Conservation (phyloP, 306 rosid genomes). For the Oemleria cerasiformis region DNA sequence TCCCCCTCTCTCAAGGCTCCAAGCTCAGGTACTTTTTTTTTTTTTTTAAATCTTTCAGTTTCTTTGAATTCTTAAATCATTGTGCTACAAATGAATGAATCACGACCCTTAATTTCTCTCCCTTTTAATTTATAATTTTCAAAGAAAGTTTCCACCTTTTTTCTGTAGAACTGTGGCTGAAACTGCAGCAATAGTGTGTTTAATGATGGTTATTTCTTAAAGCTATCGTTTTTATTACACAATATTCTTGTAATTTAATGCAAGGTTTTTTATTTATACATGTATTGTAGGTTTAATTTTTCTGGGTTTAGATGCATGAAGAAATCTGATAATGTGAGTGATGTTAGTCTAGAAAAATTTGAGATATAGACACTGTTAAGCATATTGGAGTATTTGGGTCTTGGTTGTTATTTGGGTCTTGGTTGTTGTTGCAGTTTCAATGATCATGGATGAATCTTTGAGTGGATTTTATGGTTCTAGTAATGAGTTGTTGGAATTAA, state of each 20-base stretch:
- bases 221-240: neutral
- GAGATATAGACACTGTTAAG: neutral
- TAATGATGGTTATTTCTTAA: conserved; percentile 1
- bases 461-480: conserved; percentile 16
- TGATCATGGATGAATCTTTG: conserved; percentile 30
- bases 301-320: conserved; percentile 13
- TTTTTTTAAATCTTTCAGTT: too few species aligned
- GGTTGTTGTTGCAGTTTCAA: conserved; percentile 1
- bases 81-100: too few species aligned
- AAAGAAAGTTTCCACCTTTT: too few species aligned
- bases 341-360: neutral
- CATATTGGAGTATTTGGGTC: conserved; percentile 9
- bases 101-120: too few species aligned
- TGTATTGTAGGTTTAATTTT: conserved; percentile 4
- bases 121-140: too few species aligned
- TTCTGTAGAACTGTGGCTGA: too few species aligned
- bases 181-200: neutral
- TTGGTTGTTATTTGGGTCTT: conserved; percentile 12
- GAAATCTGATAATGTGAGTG: neutral
- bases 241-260: neutral
- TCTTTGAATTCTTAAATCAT: too few species aligned
- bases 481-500: conserved; percentile 16
- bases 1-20: too few species aligned
- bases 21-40: too few species aligned
- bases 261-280: neutral